Evolutionary conservation across 2,329 filamentous ascomycete genomes (phyloP).

Genomic region (Paracoccidioides brasiliensis): DNA sequence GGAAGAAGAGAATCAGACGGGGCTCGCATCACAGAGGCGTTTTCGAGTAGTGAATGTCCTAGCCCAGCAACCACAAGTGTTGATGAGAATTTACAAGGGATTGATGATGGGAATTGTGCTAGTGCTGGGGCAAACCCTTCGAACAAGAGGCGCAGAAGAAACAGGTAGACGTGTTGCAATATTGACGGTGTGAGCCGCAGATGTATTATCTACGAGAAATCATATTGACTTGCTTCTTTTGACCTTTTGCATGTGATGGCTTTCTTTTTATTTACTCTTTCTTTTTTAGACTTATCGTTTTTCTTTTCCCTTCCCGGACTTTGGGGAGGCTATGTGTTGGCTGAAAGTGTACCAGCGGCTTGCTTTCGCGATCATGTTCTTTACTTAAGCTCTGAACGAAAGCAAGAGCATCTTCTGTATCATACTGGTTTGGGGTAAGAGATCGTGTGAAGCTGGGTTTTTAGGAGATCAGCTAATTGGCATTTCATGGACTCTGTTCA

Average conservation of each 20-base stretch:
- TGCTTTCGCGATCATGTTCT: too few relatives aligned
- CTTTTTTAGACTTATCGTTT: not conserved
- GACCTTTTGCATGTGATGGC: not conserved
- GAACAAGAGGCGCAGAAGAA: slow-evolving; percentile 2
- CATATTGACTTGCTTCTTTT: not conserved
- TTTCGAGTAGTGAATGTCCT: slow-evolving; percentile 33
- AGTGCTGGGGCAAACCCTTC: not conserved
- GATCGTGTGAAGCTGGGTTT: too few relatives aligned
- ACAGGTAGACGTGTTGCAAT: not conserved
- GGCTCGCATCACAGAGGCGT: slow-evolving; percentile 26
- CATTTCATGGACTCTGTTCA: too few relatives aligned
- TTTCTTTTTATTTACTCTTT: not conserved
- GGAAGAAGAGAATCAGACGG: slow-evolving; percentile 1
- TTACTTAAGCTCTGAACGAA: too few relatives aligned
- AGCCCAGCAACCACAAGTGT: slow-evolving; percentile 25
- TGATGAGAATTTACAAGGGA: slow-evolving; percentile 17
- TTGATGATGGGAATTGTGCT: not conserved
- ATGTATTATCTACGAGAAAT: not conserved
- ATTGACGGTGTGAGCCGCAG: not conserved
- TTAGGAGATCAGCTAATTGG: too few relatives aligned
- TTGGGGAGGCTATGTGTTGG: not conserved
- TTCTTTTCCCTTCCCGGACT: not conserved
- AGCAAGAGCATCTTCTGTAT: too few relatives aligned
- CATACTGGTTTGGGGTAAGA: too few relatives aligned
- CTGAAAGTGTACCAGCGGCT: not conserved